Base-by-base conservation (phyloP, 1,284 basidiomycete genomes). In the Ganoderma meredithae region DNA sequence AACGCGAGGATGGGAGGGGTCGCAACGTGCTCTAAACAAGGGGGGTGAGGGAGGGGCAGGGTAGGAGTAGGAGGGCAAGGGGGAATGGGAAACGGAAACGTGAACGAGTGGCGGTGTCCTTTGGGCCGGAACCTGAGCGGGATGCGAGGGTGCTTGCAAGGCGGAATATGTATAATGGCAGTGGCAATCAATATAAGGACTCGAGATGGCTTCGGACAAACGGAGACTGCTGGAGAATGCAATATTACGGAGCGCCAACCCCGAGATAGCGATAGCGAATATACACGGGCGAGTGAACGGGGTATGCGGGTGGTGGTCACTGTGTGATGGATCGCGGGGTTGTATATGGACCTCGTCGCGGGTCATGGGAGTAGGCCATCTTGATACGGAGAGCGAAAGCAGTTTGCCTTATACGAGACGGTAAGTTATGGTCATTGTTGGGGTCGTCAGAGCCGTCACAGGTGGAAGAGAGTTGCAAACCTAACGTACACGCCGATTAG, bases 81-180 rank as follows among this genome's bases (percentile, higher is more conserved):
- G 53, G 27, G 55, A 39, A 55, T 31, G 27, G 27, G 27, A 31
- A 31, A 58, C 17, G 25, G 56, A n/a, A 47, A 8, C 33, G 60
- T n/a, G 63, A 73, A 73, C 60, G 71, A 74, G 68, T 66, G 73
- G 68, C 71, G 73, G 73, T 73, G 69, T 74, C 73, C 74, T 72
- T 74, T 72, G 66, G 62, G 74, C 72, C 61, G 72, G 69, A 72
- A 71, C 74, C 73, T 73, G 72, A 72, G 73, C 71, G 44, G 55
- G 62, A 59, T 64, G 67, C 40, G 65, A 60, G 70, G 13, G 56
- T 53, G 52, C 64, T 67, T n/a, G 55, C 59, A 56, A 62, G 64
- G 67, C 62, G 39, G 62, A 61, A 59, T 25, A 62, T 56, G 47
- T 52, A 62, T 68, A 55, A 65, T 60, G 64, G 62, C 41, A 41